A percentile compares a stretch with the other conserved stretches of the same genome.
Evolutionary conservation across 2,329 filamentous ascomycete species (phyloP).

Genomic region (Pseudogymnoascus pannorum): DNA sequence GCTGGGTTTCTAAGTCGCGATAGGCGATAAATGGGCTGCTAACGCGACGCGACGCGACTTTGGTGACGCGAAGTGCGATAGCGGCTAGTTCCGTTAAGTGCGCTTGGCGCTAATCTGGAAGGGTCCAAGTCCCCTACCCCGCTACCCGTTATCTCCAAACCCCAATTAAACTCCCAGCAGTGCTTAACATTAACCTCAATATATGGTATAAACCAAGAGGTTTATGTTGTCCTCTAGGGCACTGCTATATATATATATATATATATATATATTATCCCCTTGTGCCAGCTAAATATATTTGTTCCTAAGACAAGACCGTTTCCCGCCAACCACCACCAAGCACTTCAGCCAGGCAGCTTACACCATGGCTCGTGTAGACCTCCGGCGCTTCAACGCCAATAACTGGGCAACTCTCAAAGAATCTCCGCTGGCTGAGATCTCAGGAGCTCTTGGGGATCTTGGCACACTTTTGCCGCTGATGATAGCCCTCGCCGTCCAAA

Average conservation of each 20-base stretch:
- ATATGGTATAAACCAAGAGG: neutral
- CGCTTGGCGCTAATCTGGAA: conserved; percentile 4
- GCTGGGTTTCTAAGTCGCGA: neutral
- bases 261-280: neutral
- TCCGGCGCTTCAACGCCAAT: conserved; percentile 29
- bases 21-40: neutral
- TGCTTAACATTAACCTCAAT: neutral
- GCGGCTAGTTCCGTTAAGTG: conserved; percentile 6
- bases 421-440: conserved; percentile 66
- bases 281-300: neutral
- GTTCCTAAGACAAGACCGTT: neutral
- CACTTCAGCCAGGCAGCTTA: neutral
- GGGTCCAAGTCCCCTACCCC: conserved; percentile 1
- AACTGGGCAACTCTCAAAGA: conserved; percentile 49
- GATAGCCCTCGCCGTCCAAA: conserved; percentile 72
- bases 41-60: conserved; percentile 2
- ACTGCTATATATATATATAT: neutral
- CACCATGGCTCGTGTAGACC: conserved; percentile 18
- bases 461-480: conserved; percentile 85
- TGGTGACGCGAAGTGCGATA: conserved; percentile 3
- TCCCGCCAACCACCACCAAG: neutral
- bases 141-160: neutral
- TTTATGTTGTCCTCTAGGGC: neutral
- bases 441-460: conserved; percentile 80
- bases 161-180: neutral